Percentiles rank a stretch among this genome's conserved stretches.
phyloP scores from a whole-genome alignment of 257 asterid species.

The Asclepias syriaca region DNA sequence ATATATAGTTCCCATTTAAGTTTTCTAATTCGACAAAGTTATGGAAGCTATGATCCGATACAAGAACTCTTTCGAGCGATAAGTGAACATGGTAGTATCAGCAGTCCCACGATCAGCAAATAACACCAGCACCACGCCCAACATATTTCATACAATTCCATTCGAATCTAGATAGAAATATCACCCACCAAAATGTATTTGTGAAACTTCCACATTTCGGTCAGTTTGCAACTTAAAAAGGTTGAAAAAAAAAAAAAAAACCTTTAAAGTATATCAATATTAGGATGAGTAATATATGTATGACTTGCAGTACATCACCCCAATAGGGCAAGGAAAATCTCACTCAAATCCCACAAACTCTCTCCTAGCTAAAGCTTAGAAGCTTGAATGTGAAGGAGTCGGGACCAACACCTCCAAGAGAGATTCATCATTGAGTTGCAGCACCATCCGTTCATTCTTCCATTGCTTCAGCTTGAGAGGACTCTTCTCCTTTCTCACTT shows the following conservation, averaged over 20 bases:
- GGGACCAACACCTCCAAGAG: neutral
- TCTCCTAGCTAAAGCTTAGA: slow-evolving; percentile 11
- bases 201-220: neutral
- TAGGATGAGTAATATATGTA: slow-evolving; percentile 9
- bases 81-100: no score
- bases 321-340: slow-evolving; percentile 8
- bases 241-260: slow-evolving; percentile 3
- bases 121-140: no score
- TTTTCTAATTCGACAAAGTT: neutral
- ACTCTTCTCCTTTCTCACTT: slow-evolving; percentile 51
- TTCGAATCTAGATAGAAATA: neutral
- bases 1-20: neutral
- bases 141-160: neutral
- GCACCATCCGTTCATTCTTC: slow-evolving; percentile 32
- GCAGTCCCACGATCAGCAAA: no score
- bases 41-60: neutral
- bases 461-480: slow-evolving; percentile 38
- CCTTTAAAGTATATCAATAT: slow-evolving; percentile 2
- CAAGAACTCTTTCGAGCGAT: neutral
- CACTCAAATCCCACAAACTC: slow-evolving; percentile 9
- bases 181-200: neutral
- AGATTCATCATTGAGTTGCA: neutral
- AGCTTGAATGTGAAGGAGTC: slow-evolving; percentile 4
- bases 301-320: slow-evolving; percentile 19
- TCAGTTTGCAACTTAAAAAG: neutral